These are phyloP conservation scores for Westerdykella aurantiaca DNA, from an alignment of 2,329 filamentous ascomycete species.

Conservation along the genomic window DNA sequence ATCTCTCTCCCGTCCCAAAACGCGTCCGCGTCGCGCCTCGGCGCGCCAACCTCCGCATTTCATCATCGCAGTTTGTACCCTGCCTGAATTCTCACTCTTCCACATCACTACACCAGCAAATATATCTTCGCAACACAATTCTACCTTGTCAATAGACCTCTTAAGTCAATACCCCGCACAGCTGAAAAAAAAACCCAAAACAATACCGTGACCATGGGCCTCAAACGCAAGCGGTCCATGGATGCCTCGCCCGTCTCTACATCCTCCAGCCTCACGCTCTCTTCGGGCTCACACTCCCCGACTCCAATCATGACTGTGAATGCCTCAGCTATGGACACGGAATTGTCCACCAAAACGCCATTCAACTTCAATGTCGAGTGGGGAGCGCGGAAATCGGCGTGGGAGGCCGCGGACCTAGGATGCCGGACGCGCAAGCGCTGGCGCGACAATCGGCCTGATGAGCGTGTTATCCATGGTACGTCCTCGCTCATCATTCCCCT, in stretches of 20 bases:
- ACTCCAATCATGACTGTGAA: conserved; percentile 4
- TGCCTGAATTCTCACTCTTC: conserved; percentile 5
- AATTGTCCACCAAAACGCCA: conserved; percentile 9
- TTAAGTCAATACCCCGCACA: not conserved
- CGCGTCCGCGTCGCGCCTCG: conserved; percentile 15
- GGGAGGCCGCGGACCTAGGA: conserved; percentile 41
- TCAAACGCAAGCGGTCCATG: conserved; percentile 55
- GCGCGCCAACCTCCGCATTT: conserved; percentile 18
- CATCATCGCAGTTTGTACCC: conserved; percentile 14
- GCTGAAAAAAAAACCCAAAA: not conserved
- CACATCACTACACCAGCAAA: not conserved
- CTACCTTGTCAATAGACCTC: not conserved
- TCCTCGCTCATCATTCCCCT: conserved; percentile 7
- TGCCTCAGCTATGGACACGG: conserved; percentile 24
- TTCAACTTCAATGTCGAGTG: conserved; percentile 6
- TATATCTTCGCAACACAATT: not conserved
- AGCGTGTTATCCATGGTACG: conserved; percentile 51
- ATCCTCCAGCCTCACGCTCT: conserved; percentile 30
- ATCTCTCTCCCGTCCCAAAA: conserved; percentile 1
- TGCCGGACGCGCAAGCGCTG: conserved; percentile 55
- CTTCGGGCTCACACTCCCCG: conserved; percentile 27
- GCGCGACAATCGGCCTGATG: conserved; percentile 53
- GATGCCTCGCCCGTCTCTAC: conserved; percentile 43
- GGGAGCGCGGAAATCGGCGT: not conserved
- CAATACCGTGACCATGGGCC: conserved; percentile 40